A percentile compares a stretch with the other conserved stretches of the same genome.
Evolutionary conservation across 805 yeast species (phyloP).

Genomic region (Spathaspora sp.): DNA sequence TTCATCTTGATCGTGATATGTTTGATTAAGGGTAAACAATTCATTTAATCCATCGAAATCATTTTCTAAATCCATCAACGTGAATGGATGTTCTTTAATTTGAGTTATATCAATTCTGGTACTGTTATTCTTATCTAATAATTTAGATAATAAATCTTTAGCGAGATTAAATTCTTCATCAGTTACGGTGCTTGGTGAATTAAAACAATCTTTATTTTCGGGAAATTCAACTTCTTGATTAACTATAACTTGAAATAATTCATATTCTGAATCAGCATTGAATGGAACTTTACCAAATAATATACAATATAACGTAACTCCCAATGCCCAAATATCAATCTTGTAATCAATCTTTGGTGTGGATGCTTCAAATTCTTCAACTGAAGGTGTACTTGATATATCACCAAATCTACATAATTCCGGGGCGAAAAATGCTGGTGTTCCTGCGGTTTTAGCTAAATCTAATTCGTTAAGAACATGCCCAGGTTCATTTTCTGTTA

Average conservation of each 20-base stretch:
- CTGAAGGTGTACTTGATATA: slow-evolving; percentile 6
- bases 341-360: slow-evolving; percentile 64
- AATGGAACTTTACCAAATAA: slow-evolving; percentile 88
- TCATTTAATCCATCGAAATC: slow-evolving; percentile 33
- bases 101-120: slow-evolving; percentile 66
- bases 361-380: slow-evolving; percentile 37
- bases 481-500: slow-evolving; percentile 43
- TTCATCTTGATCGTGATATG: slow-evolving; percentile 4
- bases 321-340: slow-evolving; percentile 97
- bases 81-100: slow-evolving; percentile 75
- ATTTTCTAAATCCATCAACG: slow-evolving; percentile 36
- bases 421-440: slow-evolving; percentile 96
- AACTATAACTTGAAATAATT: slow-evolving; percentile 77
- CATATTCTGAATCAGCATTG: slow-evolving; percentile 81
- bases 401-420: slow-evolving; percentile 67
- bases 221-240: slow-evolving; percentile 62
- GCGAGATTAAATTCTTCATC: slow-evolving; percentile 45
- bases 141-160: slow-evolving; percentile 54
- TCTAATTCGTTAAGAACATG: slow-evolving; percentile 57
- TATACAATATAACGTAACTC: slow-evolving; percentile 85
- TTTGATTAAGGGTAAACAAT: slow-evolving; percentile 28
- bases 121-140: slow-evolving; percentile 69
- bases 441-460: slow-evolving; percentile 93
- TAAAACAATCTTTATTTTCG: slow-evolving; percentile 22
- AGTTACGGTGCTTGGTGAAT: slow-evolving; percentile 36